These are phyloP conservation scores for Mycena metata DNA, from an alignment of 768 basidiomycete genomes.

Conservation along the genomic window DNA sequence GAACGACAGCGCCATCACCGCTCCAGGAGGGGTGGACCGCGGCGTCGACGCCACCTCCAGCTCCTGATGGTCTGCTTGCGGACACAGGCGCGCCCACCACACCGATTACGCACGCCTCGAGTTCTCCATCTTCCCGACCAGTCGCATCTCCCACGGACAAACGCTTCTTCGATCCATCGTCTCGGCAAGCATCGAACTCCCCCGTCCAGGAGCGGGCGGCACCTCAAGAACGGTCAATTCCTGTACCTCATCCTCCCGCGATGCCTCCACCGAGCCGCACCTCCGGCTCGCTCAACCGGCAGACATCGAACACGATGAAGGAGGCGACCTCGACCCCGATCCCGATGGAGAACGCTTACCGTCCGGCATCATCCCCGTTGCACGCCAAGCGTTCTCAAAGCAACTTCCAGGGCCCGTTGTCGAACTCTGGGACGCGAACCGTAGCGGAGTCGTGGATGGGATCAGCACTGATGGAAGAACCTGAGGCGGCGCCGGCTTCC, in stretches of 20 bases:
- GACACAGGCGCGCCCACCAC: constrained; percentile 1
- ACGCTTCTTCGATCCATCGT: not conserved
- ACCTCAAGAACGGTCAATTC: not conserved
- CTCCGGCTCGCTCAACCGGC: not conserved
- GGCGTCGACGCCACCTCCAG: not conserved
- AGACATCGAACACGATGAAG: constrained; percentile 12
- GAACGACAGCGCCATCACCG: no score
- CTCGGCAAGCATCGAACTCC: not conserved
- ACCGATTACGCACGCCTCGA: not conserved
- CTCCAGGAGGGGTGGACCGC: not conserved
- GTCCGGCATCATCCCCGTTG: not conserved
- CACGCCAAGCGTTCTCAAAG: constrained; percentile 16
- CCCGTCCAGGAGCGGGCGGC: not conserved
- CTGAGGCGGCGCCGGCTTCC: constrained; percentile 7
- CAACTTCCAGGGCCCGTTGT: not conserved
- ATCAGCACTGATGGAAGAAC: constrained; percentile 12
- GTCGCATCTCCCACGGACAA: not conserved
- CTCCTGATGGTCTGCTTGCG: not conserved
- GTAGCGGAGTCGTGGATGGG: not conserved
- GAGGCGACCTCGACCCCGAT: constrained; percentile 4
- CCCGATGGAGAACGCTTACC: not conserved
- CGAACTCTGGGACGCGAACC: not conserved
- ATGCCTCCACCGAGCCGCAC: not conserved
- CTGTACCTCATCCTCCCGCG: not conserved
- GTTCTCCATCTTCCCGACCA: not conserved